These are phyloP conservation scores for California macrophylla DNA, from an alignment of 441 rosid species.

Conservation along the genomic window DNA sequence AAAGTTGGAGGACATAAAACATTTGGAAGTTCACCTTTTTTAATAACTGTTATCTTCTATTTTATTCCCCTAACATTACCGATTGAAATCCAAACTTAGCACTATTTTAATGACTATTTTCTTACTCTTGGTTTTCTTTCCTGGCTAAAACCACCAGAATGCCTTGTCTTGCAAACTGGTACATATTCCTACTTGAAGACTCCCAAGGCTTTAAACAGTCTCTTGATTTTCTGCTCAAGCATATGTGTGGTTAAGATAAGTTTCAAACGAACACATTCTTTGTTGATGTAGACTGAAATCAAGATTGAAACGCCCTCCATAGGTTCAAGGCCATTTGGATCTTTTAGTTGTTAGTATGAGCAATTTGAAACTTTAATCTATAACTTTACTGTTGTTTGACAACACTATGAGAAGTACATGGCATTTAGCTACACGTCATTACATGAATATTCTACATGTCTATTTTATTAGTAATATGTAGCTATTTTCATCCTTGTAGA, in stretches of 20 bases:
- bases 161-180: not conserved
- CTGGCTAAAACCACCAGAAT: not conserved
- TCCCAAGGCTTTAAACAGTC: conserved; percentile 4
- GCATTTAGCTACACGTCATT: not conserved
- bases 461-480: conserved; percentile 11
- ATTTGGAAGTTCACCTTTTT: not conserved
- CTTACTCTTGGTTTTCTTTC: not conserved
- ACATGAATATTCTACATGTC: not conserved
- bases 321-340: conserved; percentile 5
- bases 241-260: not conserved
- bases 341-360: conserved; percentile 4
- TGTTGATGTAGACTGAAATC: not conserved
- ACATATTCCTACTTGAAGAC: conserved; percentile 1
- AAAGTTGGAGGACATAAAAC: not conserved
- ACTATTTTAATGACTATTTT: not conserved
- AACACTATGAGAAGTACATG: not conserved
- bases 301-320: not conserved
- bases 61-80: not conserved
- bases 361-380: not conserved
- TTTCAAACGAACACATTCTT: not conserved
- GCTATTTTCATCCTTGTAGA: conserved; percentile 46
- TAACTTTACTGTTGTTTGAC: not conserved
- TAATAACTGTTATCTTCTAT: conserved; percentile 1
- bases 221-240: conserved; percentile 1
- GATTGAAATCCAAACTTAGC: not conserved